Conservation (phyloP, 495 filamentous ascomycete genomes). For the Xylaria acuta region DNA sequence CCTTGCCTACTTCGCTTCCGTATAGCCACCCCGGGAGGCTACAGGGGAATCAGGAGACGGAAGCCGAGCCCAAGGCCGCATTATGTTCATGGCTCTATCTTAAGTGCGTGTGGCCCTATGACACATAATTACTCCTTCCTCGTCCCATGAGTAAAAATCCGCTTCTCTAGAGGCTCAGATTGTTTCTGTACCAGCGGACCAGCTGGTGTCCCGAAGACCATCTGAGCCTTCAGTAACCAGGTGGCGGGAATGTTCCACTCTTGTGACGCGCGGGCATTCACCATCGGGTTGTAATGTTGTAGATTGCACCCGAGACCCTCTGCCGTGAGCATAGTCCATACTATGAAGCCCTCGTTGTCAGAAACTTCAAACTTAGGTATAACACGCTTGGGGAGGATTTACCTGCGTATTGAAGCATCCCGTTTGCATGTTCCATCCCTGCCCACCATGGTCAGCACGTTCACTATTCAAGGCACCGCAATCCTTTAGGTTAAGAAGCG, state of each 20-base stretch:
- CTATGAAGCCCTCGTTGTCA: background rate
- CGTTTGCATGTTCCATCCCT: background rate
- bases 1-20: background rate
- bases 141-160: slow-evolving; percentile 2
- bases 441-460: background rate
- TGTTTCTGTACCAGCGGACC: background rate
- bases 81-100: background rate
- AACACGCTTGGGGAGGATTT: background rate
- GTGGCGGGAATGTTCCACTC: background rate
- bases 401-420: slow-evolving; percentile 4
- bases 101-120: background rate
- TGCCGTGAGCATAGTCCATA: background rate
- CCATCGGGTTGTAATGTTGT: slow-evolving; percentile 6
- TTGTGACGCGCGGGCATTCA: background rate
- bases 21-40: background rate
- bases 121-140: background rate
- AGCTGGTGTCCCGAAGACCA: slow-evolving; percentile 1
- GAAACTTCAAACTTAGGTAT: background rate
- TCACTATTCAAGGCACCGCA: background rate
- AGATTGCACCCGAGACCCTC: background rate
- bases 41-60: background rate
- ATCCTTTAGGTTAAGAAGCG: background rate
- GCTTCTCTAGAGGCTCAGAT: slow-evolving; percentile 1
- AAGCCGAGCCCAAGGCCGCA: background rate
- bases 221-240: background rate